Evolutionary conservation across 1,284 basidiomycete genomes (phyloP).

Genomic region (Clitocybe nebularis): DNA sequence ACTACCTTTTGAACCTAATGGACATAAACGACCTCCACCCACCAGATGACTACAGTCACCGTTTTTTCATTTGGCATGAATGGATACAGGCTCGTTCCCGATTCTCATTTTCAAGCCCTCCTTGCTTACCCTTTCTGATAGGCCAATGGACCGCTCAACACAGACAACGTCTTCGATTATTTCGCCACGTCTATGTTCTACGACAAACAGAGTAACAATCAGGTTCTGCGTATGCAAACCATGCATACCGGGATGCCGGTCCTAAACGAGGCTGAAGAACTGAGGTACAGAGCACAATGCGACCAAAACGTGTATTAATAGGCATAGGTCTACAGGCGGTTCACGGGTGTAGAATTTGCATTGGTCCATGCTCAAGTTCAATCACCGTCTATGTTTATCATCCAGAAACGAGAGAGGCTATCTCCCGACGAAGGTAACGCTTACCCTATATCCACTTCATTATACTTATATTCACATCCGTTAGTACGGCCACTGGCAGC

Average conservation of each 20-base stretch:
- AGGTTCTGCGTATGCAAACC: conserved; percentile 85
- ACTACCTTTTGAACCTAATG: too few species aligned
- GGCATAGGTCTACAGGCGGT: conserved; percentile 48
- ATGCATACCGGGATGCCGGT: conserved; percentile 71
- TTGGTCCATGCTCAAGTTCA: conserved; percentile 70
- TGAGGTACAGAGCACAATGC: conserved; percentile 47
- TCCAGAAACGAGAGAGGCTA: conserved; percentile 79
- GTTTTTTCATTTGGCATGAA: conserved; percentile 84
- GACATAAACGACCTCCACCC: conserved; percentile 73
- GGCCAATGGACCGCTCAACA: conserved; percentile 72
- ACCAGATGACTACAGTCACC: conserved; percentile 71
- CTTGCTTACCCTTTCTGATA: conserved; percentile 23
- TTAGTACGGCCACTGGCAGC: conserved; percentile 70
- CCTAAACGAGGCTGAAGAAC: conserved; percentile 73
- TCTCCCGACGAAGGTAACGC: conserved; percentile 83
- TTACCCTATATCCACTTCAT: too few species aligned
- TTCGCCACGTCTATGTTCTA: conserved; percentile 86
- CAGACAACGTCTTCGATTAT: conserved; percentile 80
- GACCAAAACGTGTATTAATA: background rate
- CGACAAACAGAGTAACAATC: conserved; percentile 87
- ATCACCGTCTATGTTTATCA: conserved; percentile 77
- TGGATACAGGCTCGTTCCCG: conserved; percentile 61
- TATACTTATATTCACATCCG: too few species aligned
- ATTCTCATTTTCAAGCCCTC: background rate
- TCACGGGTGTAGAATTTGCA: conserved; percentile 81